Percentiles rank a stretch among this genome's conserved stretches.
phyloP scores from a whole-genome alignment of 2,329 filamentous ascomycete genomes.

The Microcyclosporella mali region DNA sequence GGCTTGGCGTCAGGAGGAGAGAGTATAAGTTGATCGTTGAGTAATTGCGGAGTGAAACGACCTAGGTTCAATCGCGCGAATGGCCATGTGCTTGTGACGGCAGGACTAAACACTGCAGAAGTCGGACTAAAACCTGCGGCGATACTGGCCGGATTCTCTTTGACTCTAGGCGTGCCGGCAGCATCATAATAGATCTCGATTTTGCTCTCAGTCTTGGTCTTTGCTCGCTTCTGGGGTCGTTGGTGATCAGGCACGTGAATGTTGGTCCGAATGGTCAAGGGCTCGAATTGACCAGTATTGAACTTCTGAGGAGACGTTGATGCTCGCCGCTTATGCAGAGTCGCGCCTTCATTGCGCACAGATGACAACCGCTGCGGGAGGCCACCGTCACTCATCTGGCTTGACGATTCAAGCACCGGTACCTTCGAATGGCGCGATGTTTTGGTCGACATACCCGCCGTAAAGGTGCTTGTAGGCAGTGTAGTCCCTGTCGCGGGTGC shows the following conservation, averaged over 20 bases:
- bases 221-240: slow-evolving; percentile 15
- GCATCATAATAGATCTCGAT: slow-evolving; percentile 22
- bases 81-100: neutral
- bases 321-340: slow-evolving; percentile 22
- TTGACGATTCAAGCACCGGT: neutral
- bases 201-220: slow-evolving; percentile 13
- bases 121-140: slow-evolving; percentile 1
- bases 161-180: slow-evolving; percentile 17
- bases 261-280: slow-evolving; percentile 17
- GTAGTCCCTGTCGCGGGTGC: slow-evolving; percentile 6
- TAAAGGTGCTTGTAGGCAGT: slow-evolving; percentile 17
- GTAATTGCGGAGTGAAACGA: too few relatives aligned
- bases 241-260: slow-evolving; percentile 1
- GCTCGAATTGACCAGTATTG: slow-evolving; percentile 21
- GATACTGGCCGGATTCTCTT: slow-evolving; percentile 2
- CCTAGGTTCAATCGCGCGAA: too few relatives aligned
- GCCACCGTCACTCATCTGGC: neutral
- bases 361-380: slow-evolving; percentile 1
- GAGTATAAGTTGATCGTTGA: too few relatives aligned
- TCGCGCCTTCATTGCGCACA: slow-evolving; percentile 3
- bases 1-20: too few relatives aligned
- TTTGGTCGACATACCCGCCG: slow-evolving; percentile 16
- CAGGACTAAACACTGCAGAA: neutral
- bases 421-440: slow-evolving; percentile 8
- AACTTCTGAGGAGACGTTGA: slow-evolving; percentile 26